A percentile compares a stretch with the other conserved stretches of the same genome.
These are phyloP conservation scores for Fusarium sp. DNA, from an alignment of 2,329 filamentous ascomycete genomes.

Conservation along the genomic window DNA sequence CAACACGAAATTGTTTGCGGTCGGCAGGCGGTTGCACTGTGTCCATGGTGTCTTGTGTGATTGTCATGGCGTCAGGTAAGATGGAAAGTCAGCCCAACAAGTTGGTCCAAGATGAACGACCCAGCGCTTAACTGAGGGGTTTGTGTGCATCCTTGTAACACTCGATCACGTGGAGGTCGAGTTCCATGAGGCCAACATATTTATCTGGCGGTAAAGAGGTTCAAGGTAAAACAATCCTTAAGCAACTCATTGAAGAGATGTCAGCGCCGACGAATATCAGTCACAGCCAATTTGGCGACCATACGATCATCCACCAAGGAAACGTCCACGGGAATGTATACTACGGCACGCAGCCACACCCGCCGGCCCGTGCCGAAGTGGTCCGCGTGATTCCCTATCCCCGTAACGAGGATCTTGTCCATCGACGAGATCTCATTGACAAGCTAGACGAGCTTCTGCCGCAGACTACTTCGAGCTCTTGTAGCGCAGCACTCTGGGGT, in stretches of 20 bases:
- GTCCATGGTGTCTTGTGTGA: not conserved
- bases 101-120: not conserved
- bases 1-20: not conserved
- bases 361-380: slow-evolving; percentile 2
- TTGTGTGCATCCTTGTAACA: not conserved
- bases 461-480: slow-evolving; percentile 6
- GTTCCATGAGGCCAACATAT: not conserved
- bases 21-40: not conserved
- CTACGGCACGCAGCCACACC: not conserved
- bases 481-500: slow-evolving; percentile 43
- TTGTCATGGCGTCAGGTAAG: accelerated
- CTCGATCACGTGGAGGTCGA: not conserved
- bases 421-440: slow-evolving; percentile 34
- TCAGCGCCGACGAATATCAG: accelerated
- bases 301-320: not conserved
- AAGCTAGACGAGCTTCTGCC: slow-evolving; percentile 38
- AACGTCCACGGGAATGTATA: slow-evolving; percentile 5
- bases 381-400: slow-evolving; percentile 38
- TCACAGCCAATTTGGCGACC: not conserved
- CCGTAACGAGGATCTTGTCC: slow-evolving; percentile 43
- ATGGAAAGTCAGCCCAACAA: not conserved
- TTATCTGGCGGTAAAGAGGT: not conserved
- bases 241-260: not conserved
- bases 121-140: not conserved
- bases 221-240: too few species aligned